Base-by-base conservation (phyloP, 345 rosid species). In the Gossypium arboreum region DNA sequence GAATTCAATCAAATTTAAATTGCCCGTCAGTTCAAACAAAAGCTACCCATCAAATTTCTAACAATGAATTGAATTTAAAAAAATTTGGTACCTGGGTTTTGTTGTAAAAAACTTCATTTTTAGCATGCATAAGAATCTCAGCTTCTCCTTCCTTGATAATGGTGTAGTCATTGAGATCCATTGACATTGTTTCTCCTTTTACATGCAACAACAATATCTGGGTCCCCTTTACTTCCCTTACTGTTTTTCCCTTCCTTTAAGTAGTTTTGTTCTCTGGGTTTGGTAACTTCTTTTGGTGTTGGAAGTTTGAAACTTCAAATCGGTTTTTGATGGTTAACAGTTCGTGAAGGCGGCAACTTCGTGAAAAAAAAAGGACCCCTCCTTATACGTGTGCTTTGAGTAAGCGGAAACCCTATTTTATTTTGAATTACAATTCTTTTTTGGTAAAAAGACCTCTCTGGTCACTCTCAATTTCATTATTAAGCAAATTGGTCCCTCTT, bases 101-200 rank as follows among this genome's bases (percentile, higher is more conserved):
- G 84, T 95, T 95, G 84, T 86, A 95, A 78, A 95, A 95, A 44
- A 95, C 99, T 88, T 93, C 87, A 43, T 95, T 94, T 75, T 90
- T 92, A 54, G 88, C 84, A 79, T 90, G 98, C 90, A 95, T 87
- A 24, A 95, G 96, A 85, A 95, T 88, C 92, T 93, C 96, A 55
- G 97, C 98, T 78, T 92, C 97, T 51, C 98, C 98, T 88, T 94
- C 98, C 79, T 88, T 94, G 78, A 89, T 79, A 75, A 94, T 85
- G 3, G 92, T 90, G 73, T 78, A 91, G 71, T 89, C 96, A 72
- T 83, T 81, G 72, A 91, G 89, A 85, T 88, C 90, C 80, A 79
- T 77, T 44, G 79, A 55, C 85, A 78, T 70, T 77, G 80, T 51
- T 72, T 56, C 76, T 75, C 45, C 74, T n/a, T 15, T 82, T 69